phyloP scores from a whole-genome alignment of 306 rosid genomes.

The Gastrolobium villosum region DNA sequence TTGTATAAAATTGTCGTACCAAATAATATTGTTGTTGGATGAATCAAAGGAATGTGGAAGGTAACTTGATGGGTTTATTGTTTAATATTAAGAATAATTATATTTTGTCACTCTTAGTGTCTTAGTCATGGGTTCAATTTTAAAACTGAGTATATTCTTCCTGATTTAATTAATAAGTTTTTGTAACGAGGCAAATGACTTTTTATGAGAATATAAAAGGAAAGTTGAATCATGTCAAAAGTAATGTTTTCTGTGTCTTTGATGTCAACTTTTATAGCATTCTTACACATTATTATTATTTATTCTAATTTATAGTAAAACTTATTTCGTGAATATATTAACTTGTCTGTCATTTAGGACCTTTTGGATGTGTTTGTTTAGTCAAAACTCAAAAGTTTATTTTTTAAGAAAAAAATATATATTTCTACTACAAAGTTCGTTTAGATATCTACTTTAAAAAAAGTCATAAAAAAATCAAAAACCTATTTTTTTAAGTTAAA shows the following conservation, averaged over 20 bases:
- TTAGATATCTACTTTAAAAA: no score
- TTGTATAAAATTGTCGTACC: background rate
- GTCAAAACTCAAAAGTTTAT: no score
- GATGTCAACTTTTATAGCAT: background rate
- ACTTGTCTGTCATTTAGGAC: background rate
- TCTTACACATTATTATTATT: background rate
- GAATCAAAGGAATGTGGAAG: conserved; percentile 11
- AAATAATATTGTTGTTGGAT: background rate
- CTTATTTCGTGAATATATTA: background rate
- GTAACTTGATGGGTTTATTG: conserved; percentile 16
- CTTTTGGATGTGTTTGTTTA: no score
- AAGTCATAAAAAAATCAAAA: no score
- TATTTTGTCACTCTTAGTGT: background rate
- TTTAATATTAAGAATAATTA: conserved; percentile 15
- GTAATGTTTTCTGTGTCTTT: background rate
- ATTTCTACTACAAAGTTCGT: no score
- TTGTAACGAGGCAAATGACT: background rate
- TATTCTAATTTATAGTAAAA: background rate
- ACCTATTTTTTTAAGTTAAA: no score
- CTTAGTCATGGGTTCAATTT: conserved; percentile 6
- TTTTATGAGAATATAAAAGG: background rate
- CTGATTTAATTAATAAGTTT: background rate
- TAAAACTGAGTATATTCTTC: conserved; percentile 23
- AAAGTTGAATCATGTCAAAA: conserved; percentile 6
- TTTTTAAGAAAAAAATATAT: no score